Conservation (phyloP, 768 basidiomycete genomes). For the Rhizopogon sp. region DNA sequence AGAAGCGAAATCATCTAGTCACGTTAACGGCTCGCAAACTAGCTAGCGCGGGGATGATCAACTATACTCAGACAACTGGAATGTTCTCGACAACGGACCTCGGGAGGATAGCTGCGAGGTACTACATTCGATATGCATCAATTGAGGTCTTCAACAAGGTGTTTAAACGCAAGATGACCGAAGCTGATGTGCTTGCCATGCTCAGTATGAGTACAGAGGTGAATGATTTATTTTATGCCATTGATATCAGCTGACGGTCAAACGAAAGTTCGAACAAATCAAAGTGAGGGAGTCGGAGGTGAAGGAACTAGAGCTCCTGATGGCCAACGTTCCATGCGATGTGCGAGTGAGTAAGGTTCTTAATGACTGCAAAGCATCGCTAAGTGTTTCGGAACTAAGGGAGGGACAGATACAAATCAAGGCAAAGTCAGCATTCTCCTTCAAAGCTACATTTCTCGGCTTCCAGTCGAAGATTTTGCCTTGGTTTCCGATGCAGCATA, state of each 20-base stretch:
- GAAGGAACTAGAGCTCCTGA: constrained; percentile 71
- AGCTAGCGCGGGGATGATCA: constrained; percentile 73
- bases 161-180: constrained; percentile 81
- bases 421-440: constrained; percentile 95
- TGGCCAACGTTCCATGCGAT: constrained; percentile 69
- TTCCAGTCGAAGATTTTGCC: constrained; percentile 89
- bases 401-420: constrained; percentile 55
- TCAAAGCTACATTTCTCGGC: constrained; percentile 82
- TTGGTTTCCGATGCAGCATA: constrained; percentile 93
- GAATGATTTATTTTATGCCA: constrained; percentile 8
- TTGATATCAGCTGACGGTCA: neutral
- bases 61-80: constrained; percentile 54
- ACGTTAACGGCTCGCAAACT: constrained; percentile 62
- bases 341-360: constrained; percentile 52
- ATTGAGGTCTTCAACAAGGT: constrained; percentile 81
- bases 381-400: constrained; percentile 34
- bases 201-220: constrained; percentile 91
- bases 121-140: constrained; percentile 84
- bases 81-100: constrained; percentile 78
- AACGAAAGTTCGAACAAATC: constrained; percentile 82
- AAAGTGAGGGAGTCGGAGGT: constrained; percentile 89
- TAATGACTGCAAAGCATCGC: neutral
- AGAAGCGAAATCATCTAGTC: constrained; percentile 66
- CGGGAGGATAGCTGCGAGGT: constrained; percentile 95
- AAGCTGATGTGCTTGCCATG: constrained; percentile 87